Evolutionary conservation across 108 stramenopile genomes (phyloP), one percentile per base, ranked within the genome.

Genomic region (Discostella pseudostelligera): DNA sequence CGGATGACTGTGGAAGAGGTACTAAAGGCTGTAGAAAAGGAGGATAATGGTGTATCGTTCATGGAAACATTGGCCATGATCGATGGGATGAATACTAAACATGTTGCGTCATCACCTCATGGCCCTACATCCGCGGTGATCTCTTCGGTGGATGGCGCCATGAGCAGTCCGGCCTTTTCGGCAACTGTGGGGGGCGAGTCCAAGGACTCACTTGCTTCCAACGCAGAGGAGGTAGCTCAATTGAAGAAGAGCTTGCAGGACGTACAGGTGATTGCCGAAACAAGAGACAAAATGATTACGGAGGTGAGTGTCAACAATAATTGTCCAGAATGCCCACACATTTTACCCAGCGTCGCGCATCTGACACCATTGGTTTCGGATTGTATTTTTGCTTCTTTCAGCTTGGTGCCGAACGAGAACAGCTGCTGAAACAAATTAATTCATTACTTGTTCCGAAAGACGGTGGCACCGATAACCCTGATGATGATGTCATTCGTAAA

Each of bases 1-100:
- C 67, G 87, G 13, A 65, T 89, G 62, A 74, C 82, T 43, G 36
- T 84, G 47, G 79, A 83, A 22, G 87, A 93, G 62, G 83, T 90
- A 9, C 59, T 93, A 42, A 86, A 83, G 43, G 75, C 59, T 54
- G 75, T 74, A 9, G 83, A 88, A 37, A 80, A 85, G 44, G 87
- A 89, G 37, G 74, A 76, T 62, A 76, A 69, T 26, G 75, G 75
- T 16, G 68, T 69, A 16, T 76, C 77, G 20, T 78, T 73, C 35
- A 62, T 73, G 66, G 77, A 72, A 73, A 68, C 77, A 28, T 57
- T 73, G 12, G 66, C 77, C 29, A 61, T 67, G 62, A 48, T 76
- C 58, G 75, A 76, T 59, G 68, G 68, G 11, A 20, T 68, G 62
- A 69, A 65, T 46, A 36, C 61, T 19, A 65, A 67, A 48, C 59